Conservation (phyloP, 2,329 filamentous ascomycete species). For the Penicillium oxalicum region DNA sequence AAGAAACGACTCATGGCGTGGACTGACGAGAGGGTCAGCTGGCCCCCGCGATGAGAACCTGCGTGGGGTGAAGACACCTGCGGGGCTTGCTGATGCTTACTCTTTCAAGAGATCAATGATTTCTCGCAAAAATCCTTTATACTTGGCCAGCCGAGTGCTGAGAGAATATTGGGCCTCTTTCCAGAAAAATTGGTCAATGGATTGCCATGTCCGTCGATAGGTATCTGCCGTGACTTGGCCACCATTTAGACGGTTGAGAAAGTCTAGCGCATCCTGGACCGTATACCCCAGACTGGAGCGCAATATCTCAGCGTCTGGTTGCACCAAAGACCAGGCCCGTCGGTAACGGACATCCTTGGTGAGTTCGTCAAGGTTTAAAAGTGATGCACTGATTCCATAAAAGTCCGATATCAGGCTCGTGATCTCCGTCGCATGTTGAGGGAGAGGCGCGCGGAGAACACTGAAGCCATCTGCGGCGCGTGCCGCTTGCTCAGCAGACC, state of each 20-base stretch:
- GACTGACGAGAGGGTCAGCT: constrained; percentile 18
- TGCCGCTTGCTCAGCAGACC: constrained; percentile 46
- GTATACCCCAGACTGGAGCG: constrained; percentile 47
- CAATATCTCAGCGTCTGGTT: constrained; percentile 45
- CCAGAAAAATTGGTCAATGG: constrained; percentile 43
- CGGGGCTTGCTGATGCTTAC: constrained; percentile 31
- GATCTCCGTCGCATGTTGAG: constrained; percentile 48
- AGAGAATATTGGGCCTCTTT: constrained; percentile 44
- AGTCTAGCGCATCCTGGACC: constrained; percentile 45
- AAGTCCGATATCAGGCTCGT: constrained; percentile 50
- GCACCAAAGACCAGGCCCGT: constrained; percentile 36
- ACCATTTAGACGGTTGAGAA: constrained; percentile 39
- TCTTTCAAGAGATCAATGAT: constrained; percentile 42
- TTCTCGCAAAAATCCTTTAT: constrained; percentile 45
- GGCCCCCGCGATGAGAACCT: not conserved
- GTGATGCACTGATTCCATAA: constrained; percentile 48
- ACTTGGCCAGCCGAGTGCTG: constrained; percentile 45
- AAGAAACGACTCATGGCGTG: constrained; percentile 20
- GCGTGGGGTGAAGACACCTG: not conserved
- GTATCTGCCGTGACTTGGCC: constrained; percentile 22
- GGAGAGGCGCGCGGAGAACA: constrained; percentile 46
- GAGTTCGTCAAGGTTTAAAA: constrained; percentile 45
- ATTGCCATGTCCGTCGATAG: constrained; percentile 48
- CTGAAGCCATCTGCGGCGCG: constrained; percentile 49
- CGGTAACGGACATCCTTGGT: constrained; percentile 38